phyloP scores from a whole-genome alignment of 257 asterid species.

The Ehretia macrophylla region DNA sequence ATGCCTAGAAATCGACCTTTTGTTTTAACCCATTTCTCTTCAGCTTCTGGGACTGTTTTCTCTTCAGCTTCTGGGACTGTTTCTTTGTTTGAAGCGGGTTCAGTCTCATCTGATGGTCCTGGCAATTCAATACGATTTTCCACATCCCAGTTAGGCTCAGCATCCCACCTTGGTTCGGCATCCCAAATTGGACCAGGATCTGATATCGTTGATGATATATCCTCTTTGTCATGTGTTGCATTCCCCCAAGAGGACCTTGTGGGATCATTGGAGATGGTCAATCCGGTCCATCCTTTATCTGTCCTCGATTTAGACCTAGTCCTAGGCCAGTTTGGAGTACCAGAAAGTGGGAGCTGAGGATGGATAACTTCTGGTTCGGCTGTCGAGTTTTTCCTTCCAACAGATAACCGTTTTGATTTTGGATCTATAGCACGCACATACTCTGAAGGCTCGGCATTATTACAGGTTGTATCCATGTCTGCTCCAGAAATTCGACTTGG shows the following conservation, averaged over 20 bases:
- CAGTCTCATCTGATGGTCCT: constrained; percentile 50
- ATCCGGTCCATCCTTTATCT: constrained; percentile 76
- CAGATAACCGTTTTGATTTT: constrained; percentile 80
- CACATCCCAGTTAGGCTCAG: constrained; percentile 59
- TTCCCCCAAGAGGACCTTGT: constrained; percentile 81
- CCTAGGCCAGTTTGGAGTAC: constrained; percentile 82
- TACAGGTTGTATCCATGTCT: constrained; percentile 70
- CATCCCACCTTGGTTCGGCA: constrained; percentile 96
- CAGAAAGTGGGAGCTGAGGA: constrained; percentile 74
- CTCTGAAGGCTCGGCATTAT: constrained; percentile 91
- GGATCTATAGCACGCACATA: constrained; percentile 91
- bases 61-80: constrained; percentile 23
- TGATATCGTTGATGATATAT: constrained; percentile 90
- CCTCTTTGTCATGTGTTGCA: constrained; percentile 73
- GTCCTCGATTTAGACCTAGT: constrained; percentile 84
- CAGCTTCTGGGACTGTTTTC: constrained; percentile 21
- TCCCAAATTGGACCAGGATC: constrained; percentile 99
- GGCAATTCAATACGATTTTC: constrained; percentile 79
- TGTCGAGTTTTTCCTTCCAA: constrained; percentile 63
- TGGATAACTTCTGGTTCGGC: constrained; percentile 91
- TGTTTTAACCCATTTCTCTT: constrained; percentile 77
- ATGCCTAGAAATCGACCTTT: constrained; percentile 85
- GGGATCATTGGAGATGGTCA: constrained; percentile 49
- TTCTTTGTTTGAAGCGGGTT: constrained; percentile 35
- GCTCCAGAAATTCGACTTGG: constrained; percentile 74